A percentile compares a stretch with the other conserved stretches of the same genome.
These are phyloP conservation scores for Pyrus communis DNA, from an alignment of 306 rosid species.

Conservation along the genomic window DNA sequence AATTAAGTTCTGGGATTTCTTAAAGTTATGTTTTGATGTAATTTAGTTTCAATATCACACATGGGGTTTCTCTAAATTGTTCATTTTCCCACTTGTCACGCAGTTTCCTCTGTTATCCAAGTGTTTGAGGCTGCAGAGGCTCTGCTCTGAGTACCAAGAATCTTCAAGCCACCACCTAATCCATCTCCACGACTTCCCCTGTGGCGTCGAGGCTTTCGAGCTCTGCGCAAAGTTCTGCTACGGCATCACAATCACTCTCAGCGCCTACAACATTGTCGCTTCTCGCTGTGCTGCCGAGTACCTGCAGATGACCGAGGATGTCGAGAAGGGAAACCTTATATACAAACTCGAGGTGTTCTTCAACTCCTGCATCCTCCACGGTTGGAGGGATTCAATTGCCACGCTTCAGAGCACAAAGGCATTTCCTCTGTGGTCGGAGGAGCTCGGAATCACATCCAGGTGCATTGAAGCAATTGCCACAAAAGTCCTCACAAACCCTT, in stretches of 20 bases:
- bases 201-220: conserved; percentile 86
- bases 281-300: conserved; percentile 87
- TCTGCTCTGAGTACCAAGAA: conserved; percentile 72
- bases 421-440: conserved; percentile 71
- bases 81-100: conserved; percentile 11
- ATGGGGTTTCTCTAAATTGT: not conserved
- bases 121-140: conserved; percentile 66
- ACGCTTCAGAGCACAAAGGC: conserved; percentile 82
- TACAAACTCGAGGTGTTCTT: conserved; percentile 85
- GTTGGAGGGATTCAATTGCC: conserved; percentile 89
- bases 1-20: not conserved
- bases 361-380: conserved; percentile 79
- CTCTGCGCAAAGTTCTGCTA: conserved; percentile 94
- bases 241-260: conserved; percentile 80
- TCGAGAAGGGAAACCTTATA: conserved; percentile 80
- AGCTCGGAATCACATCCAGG: conserved; percentile 67
- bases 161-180: conserved; percentile 61
- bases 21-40: not conserved
- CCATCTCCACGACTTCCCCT: conserved; percentile 82
- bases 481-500: conserved; percentile 63
- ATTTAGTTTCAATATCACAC: not conserved
- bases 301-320: conserved; percentile 90
- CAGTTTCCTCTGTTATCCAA: conserved; percentile 97
- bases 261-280: conserved; percentile 85
- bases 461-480: conserved; percentile 79